Percentiles rank a stretch among this genome's conserved stretches.
Evolutionary conservation across 2,329 filamentous ascomycete genomes (phyloP).

Genomic region (Trichoderma brevicompactum): DNA sequence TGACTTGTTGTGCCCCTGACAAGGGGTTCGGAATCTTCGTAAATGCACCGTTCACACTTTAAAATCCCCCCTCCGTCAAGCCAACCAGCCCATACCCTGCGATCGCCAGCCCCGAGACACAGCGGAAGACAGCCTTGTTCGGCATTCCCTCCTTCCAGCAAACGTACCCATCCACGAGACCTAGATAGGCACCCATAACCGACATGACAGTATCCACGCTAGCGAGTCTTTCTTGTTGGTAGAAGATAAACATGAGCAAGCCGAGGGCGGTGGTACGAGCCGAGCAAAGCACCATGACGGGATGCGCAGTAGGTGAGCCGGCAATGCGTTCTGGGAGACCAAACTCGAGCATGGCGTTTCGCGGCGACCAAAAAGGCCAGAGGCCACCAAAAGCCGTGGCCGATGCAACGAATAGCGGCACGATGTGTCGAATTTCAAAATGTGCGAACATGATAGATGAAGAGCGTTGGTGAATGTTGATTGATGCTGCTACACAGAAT

Average conservation of each 20-base stretch:
- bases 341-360: slow-evolving; percentile 30
- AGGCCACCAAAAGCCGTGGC: slow-evolving; percentile 30
- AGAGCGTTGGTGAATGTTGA: not conserved
- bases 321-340: slow-evolving; percentile 27
- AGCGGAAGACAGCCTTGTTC: slow-evolving; percentile 28
- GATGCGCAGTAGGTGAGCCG: slow-evolving; percentile 16
- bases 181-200: slow-evolving; percentile 28
- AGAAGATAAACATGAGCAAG: slow-evolving; percentile 28
- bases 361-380: slow-evolving; percentile 29
- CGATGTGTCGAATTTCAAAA: slow-evolving; percentile 25
- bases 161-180: slow-evolving; percentile 27
- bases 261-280: slow-evolving; percentile 29
- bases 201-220: slow-evolving; percentile 27
- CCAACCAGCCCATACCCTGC: slow-evolving; percentile 26
- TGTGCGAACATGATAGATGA: slow-evolving; percentile 20
- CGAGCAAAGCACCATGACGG: slow-evolving; percentile 26
- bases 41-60: slow-evolving; percentile 33
- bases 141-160: slow-evolving; percentile 30
- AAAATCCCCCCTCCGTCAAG: slow-evolving; percentile 21
- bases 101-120: slow-evolving; percentile 25
- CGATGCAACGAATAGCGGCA: slow-evolving; percentile 20
- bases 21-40: not conserved
- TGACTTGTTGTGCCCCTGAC: not conserved
- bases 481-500: not conserved
- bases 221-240: slow-evolving; percentile 19